Base-by-base conservation (phyloP, 2,329 filamentous ascomycete species). In the Epichloe baconii region DNA sequence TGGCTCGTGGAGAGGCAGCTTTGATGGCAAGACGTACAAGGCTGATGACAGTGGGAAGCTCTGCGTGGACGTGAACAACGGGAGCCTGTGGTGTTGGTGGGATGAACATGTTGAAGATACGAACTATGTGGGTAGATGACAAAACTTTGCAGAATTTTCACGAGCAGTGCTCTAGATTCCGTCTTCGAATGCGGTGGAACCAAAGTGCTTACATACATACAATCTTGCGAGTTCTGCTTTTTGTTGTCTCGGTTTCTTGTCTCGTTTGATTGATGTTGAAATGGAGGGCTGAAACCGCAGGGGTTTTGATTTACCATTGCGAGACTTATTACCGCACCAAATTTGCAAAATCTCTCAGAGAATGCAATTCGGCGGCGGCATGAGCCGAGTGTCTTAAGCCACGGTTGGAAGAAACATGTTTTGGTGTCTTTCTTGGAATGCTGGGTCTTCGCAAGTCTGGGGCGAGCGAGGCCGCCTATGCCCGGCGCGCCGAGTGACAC, bases 1-100 rank as follows among this genome's bases (percentile, higher is more conserved):
- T 36, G 64, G 65, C 4, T 56, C 58, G 17, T 75, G 71, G 68
- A 69, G 61, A 2, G 67, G 71, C 50, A 64, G 63, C 1, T 69
- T 71, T 45, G 66, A 64, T 11, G 60, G 61, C 0, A 55, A 59
- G 7, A 61, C 63, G 1, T 67, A 68, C 26, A 66, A 61, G 1
- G 62, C 70, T 0, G 70, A 73, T 45, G 62, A 62, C 4, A 64
- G 58, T 31, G 72, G 71, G 7, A 61, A 66, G 43, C 57, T 74
- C 19, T 74, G 72, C 52, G 58, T 72, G 4, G 64, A 54, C 3
- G 61, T 71, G 17, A 60, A 54, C n/a, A 68, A 70, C 40, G 72
- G 72, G 63, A 69, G 48, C 71, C 72, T 0, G 64, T 73, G 26
- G 67, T 74, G 5, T 44, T 54, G 35, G 48, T 52, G 7, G 40